Percentiles rank a stretch among this genome's conserved stretches.
Evolutionary conservation across 257 asterid species (phyloP).

Genomic region (Nicotiana obtusifolia): DNA sequence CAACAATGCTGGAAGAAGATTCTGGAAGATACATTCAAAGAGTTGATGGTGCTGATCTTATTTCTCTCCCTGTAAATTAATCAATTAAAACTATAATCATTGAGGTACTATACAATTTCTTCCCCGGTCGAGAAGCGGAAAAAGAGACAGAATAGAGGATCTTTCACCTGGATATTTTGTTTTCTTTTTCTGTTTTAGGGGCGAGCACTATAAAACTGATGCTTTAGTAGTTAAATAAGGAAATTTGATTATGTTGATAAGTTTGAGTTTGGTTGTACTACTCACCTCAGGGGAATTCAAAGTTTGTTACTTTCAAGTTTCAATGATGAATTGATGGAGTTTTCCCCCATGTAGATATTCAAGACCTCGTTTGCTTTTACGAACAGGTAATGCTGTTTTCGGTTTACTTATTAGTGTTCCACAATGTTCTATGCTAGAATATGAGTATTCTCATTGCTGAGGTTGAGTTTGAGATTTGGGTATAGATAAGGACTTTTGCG

Average conservation of each 20-base stretch:
- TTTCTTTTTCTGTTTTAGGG: neutral
- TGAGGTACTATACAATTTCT: too few species aligned
- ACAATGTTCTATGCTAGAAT: neutral
- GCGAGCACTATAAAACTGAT: neutral
- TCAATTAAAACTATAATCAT: too few species aligned
- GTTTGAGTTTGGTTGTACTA: neutral
- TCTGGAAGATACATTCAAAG: too few species aligned
- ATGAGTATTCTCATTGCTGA: too few species aligned
- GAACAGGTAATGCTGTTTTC: neutral
- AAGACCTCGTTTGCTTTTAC: neutral
- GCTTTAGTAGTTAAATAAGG: neutral
- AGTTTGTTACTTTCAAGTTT: neutral
- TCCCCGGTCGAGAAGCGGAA: too few species aligned
- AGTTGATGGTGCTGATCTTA: too few species aligned
- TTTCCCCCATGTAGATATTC: neutral
- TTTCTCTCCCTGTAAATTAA: too few species aligned
- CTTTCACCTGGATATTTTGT: too few species aligned
- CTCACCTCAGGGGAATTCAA: neutral
- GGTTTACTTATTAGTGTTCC: neutral
- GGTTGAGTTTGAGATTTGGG: too few species aligned
- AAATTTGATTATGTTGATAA: too few species aligned
- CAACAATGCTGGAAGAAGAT: too few species aligned
- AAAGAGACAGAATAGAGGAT: too few species aligned
- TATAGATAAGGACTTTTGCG: neutral
- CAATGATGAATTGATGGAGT: neutral